Base-by-base conservation (phyloP, 257 asterid species). In the Cruciata laevipes region DNA sequence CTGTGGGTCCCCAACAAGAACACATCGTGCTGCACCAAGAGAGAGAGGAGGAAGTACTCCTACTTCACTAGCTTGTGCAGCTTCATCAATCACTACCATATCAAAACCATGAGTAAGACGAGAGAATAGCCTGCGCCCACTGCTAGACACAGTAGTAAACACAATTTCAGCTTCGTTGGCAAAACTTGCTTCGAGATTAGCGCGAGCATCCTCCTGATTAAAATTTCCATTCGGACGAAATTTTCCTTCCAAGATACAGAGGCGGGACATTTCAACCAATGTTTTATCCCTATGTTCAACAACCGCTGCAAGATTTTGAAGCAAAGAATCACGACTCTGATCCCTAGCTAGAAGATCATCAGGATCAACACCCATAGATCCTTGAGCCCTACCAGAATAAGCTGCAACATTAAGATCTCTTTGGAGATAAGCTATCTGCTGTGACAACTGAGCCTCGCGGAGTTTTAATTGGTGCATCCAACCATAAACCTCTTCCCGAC, bases 21-120 rank as follows among this genome's bases (percentile, higher is more conserved):
- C 99, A 78, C 99, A 94, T 3, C 99, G 88, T 52, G 99, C 99
- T n/a, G 97, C 99, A 65, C 99, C 99, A 20, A 94, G 95, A 67
- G 97, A 77, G 52, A 94, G 97, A 2, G 99, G 99, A 65, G 99
- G 99, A 23, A 94, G 86, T 11, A 90, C 80, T 7, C 84, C 99
- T 33, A 90, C 96, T 84, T 94, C 99, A 79, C 99, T 88, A 70
- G 97, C 99, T 75, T 94, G 99, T 31, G 99, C 99, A 30, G 99
- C 99, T 83, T 94, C 99, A 75, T 94, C 99, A 70, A 94, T 94
- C 80, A 94, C 99, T 72, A 94, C 99, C 99, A 94, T 94, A 83
- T 94, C 99, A 73, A 94, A 94, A 56, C 99, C 99, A 73, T 94
- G 99, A 52, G 96, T 83, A 52, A 94, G 86, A 37, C 99, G 92